These are phyloP conservation scores for Cytidiella melzeri DNA, from an alignment of 768 basidiomycete genomes.

Conservation along the genomic window DNA sequence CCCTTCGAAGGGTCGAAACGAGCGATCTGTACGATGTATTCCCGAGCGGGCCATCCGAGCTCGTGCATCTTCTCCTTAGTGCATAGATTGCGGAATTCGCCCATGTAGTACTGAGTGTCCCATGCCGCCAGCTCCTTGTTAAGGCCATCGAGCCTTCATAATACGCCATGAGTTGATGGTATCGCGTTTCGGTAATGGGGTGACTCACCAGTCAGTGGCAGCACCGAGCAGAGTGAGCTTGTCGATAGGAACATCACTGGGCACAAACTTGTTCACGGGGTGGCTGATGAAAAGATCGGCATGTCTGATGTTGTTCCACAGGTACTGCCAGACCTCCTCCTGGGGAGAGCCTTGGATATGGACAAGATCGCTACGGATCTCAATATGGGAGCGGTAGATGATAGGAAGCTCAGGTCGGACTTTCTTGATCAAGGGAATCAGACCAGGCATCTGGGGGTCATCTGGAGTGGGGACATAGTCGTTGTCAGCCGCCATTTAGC, in stretches of 20 bases:
- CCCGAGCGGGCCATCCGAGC: constrained; percentile 71
- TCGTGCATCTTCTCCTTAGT: constrained; percentile 76
- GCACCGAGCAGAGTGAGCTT: constrained; percentile 73
- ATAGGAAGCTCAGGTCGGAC: constrained; percentile 71
- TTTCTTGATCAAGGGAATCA: constrained; percentile 89
- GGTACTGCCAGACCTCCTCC: constrained; percentile 89
- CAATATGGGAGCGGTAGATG: constrained; percentile 92
- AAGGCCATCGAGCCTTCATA: constrained; percentile 77
- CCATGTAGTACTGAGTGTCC: constrained; percentile 88
- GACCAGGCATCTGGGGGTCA: constrained; percentile 90
- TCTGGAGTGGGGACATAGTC: no score
- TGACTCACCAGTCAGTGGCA: constrained; percentile 74
- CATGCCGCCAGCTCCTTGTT: constrained; percentile 82
- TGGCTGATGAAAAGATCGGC: constrained; percentile 92
- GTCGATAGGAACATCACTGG: constrained; percentile 69
- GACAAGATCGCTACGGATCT: constrained; percentile 81
- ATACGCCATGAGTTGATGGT: background rate
- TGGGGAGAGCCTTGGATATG: constrained; percentile 79
- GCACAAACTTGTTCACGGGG: constrained; percentile 92
- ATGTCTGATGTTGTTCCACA: constrained; percentile 87
- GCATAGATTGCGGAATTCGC: constrained; percentile 76
- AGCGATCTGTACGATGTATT: constrained; percentile 89
- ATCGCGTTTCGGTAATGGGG: constrained; percentile 8
- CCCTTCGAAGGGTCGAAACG: constrained; percentile 90
- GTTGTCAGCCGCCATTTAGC: no score